These are phyloP conservation scores for Ilyonectria sp. DNA, from an alignment of 2,329 filamentous ascomycete species.

Conservation along the genomic window DNA sequence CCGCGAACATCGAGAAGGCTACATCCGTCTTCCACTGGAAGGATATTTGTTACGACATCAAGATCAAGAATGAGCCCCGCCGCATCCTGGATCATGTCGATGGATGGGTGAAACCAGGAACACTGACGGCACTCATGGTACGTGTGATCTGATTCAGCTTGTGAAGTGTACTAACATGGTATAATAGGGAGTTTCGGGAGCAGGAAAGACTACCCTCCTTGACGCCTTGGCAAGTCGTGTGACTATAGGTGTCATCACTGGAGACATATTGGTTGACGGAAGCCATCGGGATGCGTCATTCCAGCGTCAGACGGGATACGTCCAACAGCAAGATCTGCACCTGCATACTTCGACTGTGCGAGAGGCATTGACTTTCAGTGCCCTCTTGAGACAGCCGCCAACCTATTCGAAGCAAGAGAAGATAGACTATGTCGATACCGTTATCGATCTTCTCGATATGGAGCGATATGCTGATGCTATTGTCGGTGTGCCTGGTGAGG, in stretches of 20 bases:
- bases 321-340: constrained; percentile 6
- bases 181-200: neutral
- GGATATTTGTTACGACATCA: neutral
- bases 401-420: neutral
- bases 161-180: neutral
- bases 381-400: neutral
- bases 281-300: neutral
- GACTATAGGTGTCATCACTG: neutral
- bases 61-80: neutral
- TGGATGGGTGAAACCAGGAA: neutral
- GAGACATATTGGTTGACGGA: neutral
- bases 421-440: constrained; percentile 2
- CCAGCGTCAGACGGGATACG: constrained; percentile 7
- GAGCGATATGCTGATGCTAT: constrained; percentile 9
- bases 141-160: neutral
- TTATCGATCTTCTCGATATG: neutral
- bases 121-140: neutral
- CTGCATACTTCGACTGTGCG: neutral
- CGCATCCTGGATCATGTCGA: neutral
- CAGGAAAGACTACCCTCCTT: neutral
- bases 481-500: constrained; percentile 10
- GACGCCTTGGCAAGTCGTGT: neutral
- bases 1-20: neutral
- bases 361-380: constrained; percentile 5
- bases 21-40: neutral